Conservation (phyloP, 2,329 filamentous ascomycete species). For the Hansfordia pulvinata region DNA sequence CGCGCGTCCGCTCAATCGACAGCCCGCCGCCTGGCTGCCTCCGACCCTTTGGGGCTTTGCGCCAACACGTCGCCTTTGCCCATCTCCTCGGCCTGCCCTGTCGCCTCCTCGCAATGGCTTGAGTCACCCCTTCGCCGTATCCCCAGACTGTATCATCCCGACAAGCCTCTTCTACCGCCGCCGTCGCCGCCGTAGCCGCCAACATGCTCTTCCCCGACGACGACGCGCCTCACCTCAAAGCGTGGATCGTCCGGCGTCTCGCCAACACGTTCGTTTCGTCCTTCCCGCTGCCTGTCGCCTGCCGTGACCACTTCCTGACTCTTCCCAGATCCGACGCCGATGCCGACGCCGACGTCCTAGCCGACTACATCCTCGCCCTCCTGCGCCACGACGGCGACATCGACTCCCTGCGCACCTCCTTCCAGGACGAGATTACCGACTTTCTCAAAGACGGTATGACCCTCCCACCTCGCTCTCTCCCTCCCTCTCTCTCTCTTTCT, state of each 20-base stretch:
- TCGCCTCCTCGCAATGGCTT: too few species aligned
- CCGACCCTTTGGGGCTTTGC: too few species aligned
- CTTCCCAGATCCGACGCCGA: conserved; percentile 60
- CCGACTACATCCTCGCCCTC: conserved; percentile 72
- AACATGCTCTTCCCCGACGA: conserved; percentile 50
- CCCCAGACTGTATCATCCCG: background rate
- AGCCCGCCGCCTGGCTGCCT: too few species aligned
- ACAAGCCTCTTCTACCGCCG: conserved; percentile 3
- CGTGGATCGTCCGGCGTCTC: conserved; percentile 65
- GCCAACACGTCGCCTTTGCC: too few species aligned
- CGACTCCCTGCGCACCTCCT: conserved; percentile 51
- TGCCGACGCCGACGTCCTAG: conserved; percentile 65
- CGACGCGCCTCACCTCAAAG: conserved; percentile 51
- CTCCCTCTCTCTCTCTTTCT: background rate
- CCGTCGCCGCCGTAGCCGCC: too few species aligned
- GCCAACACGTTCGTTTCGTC: conserved; percentile 54
- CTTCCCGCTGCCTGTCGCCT: conserved; percentile 1
- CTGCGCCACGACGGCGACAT: conserved; percentile 55
- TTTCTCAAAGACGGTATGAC: conserved; percentile 54
- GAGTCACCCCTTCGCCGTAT: background rate
- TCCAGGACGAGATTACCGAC: conserved; percentile 59
- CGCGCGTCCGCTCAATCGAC: too few species aligned
- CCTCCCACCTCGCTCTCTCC: background rate
- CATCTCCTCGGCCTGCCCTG: too few species aligned
- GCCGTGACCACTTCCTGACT: conserved; percentile 1